Conservation (phyloP, 257 asterid genomes). For the Solanum chiquidenum region DNA sequence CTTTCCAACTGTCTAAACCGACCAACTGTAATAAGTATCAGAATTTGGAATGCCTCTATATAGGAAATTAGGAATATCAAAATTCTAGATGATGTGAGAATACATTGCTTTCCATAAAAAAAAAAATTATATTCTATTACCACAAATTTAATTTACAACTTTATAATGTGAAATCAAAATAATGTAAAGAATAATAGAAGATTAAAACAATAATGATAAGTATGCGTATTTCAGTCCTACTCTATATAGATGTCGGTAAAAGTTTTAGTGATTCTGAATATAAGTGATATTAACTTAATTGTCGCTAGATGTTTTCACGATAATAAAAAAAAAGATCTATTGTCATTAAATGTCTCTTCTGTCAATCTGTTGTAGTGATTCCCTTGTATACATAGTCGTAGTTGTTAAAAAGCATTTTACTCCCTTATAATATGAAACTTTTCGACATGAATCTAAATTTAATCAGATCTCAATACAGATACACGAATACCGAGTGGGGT, state of each 20-base stretch:
- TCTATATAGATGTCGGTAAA: neutral
- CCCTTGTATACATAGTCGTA: no score
- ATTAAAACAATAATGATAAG: no score
- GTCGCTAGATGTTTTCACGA: rapidly evolving
- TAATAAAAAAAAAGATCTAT: no score
- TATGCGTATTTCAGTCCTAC: neutral
- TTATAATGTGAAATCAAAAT: neutral
- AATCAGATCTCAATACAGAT: no score
- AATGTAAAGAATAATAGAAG: neutral
- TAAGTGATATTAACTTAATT: no score
- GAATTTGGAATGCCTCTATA: neutral
- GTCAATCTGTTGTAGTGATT: no score
- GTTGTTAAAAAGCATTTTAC: no score
- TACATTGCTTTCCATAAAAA: neutral
- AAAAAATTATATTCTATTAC: neutral
- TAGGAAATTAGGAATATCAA: neutral
- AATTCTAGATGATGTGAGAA: neutral
- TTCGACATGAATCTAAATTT: no score
- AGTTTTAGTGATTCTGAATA: no score
- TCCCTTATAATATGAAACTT: no score
- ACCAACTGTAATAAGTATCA: neutral
- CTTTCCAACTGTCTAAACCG: neutral
- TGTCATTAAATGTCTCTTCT: neutral
- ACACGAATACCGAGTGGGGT: no score
- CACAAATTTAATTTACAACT: neutral